A percentile compares a stretch with the other conserved stretches of the same genome.
Evolutionary conservation across 1,284 basidiomycete genomes (phyloP).

Genomic region (Sporisorium sorghi): DNA sequence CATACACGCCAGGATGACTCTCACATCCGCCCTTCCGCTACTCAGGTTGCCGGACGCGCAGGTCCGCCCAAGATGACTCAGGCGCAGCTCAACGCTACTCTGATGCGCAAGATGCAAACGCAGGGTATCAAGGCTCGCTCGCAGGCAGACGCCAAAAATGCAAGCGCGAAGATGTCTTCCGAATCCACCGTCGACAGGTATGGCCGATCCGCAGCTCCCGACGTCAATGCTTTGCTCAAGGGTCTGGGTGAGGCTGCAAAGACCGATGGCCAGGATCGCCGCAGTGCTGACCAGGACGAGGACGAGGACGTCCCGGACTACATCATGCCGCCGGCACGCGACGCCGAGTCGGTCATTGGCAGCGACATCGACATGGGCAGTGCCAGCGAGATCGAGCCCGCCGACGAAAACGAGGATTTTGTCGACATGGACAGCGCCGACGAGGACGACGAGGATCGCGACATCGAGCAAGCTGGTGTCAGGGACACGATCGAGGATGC

Average conservation of each 20-base stretch:
- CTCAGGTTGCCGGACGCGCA: slow-evolving; percentile 12
- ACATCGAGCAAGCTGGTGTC: slow-evolving; percentile 6
- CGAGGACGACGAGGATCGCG: slow-evolving; percentile 21
- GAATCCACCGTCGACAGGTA: background rate
- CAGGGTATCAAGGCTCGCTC: slow-evolving; percentile 48
- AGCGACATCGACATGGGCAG: slow-evolving; percentile 51
- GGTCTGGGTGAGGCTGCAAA: slow-evolving; percentile 12
- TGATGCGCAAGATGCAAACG: slow-evolving; percentile 51
- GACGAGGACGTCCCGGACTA: slow-evolving; percentile 47
- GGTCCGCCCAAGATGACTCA: slow-evolving; percentile 48
- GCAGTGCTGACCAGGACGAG: slow-evolving; percentile 22
- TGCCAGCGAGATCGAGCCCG: slow-evolving; percentile 38
- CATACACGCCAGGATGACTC: slow-evolving; percentile 10
- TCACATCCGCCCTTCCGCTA: background rate
- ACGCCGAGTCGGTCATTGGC: slow-evolving; percentile 41
- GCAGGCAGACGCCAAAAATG: slow-evolving; percentile 26
- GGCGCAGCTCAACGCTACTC: slow-evolving; percentile 55
- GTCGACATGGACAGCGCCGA: slow-evolving; percentile 32
- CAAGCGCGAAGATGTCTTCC: background rate
- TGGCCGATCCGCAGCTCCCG: slow-evolving; percentile 23
- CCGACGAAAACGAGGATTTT: slow-evolving; percentile 28
- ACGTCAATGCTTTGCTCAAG: slow-evolving; percentile 40
- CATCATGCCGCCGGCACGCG: slow-evolving; percentile 36
- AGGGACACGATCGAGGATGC: slow-evolving; percentile 29
- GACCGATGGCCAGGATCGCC: slow-evolving; percentile 7